These are phyloP conservation scores for Tylopilus intermedius DNA, from an alignment of 768 basidiomycete genomes.

Conservation along the genomic window DNA sequence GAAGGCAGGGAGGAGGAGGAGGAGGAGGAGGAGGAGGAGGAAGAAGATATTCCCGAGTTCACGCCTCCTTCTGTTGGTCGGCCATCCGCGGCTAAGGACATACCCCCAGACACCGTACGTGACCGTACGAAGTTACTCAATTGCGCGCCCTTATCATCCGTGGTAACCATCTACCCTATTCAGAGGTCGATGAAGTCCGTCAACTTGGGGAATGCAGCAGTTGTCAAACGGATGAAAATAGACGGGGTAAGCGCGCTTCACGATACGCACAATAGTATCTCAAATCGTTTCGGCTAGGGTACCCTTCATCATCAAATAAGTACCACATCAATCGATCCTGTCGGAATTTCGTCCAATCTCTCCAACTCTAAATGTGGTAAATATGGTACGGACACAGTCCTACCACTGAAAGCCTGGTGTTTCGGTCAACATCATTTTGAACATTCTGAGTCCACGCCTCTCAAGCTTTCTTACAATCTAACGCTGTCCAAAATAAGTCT, in stretches of 20 bases:
- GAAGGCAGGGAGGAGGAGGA: constrained; percentile 24
- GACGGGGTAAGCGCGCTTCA: constrained; percentile 20
- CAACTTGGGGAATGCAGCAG: constrained; percentile 1
- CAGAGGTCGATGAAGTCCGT: neutral
- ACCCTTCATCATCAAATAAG: neutral
- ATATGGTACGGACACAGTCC: neutral
- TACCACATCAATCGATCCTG: constrained; percentile 7
- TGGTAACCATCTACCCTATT: constrained; percentile 4
- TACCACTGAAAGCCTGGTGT: constrained; percentile 28
- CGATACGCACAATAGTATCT: constrained; percentile 1
- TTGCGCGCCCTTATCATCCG: neutral
- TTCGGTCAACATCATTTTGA: constrained; percentile 21
- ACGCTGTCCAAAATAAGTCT: constrained; percentile 8
- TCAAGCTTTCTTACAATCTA: constrained; percentile 14
- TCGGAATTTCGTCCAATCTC: constrained; percentile 28
- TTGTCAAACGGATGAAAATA: constrained; percentile 21
- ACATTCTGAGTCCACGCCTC: constrained; percentile 10
- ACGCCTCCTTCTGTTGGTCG: neutral
- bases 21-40: too few relatives aligned
- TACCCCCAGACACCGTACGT: constrained; percentile 19
- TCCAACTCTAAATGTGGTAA: constrained; percentile 13
- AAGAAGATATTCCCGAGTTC: constrained; percentile 22
- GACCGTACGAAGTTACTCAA: constrained; percentile 12
- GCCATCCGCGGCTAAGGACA: constrained; percentile 2
- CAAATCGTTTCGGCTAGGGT: constrained; percentile 8